Conservation (phyloP, 768 basidiomycete genomes). For the Termitomyces sp. region DNA sequence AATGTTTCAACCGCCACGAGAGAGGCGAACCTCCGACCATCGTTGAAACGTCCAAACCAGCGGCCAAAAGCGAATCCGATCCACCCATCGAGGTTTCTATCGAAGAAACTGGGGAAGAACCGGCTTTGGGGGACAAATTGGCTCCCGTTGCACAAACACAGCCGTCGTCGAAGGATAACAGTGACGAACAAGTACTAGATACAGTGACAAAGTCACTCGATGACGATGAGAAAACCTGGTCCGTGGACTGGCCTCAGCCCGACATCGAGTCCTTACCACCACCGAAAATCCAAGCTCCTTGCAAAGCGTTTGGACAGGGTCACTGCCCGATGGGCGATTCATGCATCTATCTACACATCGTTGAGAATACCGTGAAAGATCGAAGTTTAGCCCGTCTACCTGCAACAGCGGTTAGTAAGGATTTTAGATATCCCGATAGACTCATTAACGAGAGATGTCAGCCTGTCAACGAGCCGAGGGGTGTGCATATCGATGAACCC, state of each 20-base stretch:
- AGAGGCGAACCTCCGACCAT: background rate
- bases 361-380: slow-evolving; percentile 11
- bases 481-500: background rate
- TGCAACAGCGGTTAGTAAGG: slow-evolving; percentile 1
- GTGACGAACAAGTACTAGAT: background rate
- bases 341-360: slow-evolving; percentile 26
- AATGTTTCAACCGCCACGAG: background rate
- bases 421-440: background rate
- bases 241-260: slow-evolving; percentile 14
- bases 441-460: background rate
- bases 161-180: background rate
- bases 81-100: background rate
- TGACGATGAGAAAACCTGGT: slow-evolving; percentile 17
- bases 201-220: background rate
- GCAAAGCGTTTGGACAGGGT: slow-evolving; percentile 32
- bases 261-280: background rate
- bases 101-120: background rate
- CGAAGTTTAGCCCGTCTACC: background rate
- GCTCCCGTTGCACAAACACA: background rate
- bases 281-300: slow-evolving; percentile 22
- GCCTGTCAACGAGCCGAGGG: background rate
- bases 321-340: slow-evolving; percentile 25
- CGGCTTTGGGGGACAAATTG: background rate
- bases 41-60: background rate
- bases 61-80: background rate